These are phyloP conservation scores for Petunia hybrid DNA, from an alignment of 305 asterid species.

Conservation along the genomic window DNA sequence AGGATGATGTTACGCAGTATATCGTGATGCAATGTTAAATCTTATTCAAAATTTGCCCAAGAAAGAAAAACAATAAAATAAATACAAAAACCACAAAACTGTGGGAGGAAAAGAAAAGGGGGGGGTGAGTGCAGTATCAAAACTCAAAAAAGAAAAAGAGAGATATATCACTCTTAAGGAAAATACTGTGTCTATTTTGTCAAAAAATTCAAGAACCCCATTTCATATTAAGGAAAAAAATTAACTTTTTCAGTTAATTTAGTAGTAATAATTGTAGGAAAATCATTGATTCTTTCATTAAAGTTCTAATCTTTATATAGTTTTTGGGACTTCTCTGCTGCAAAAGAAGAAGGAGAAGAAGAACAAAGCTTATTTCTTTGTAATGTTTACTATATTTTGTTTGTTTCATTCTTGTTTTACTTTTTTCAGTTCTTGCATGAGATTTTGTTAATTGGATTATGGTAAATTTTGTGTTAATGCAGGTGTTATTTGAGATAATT, in stretches of 20 bases:
- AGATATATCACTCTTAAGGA: neutral
- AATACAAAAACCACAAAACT: conserved; percentile 13
- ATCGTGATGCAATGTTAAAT: no score
- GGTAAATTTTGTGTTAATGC: neutral
- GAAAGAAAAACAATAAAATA: no score
- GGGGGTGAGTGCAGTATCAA: neutral
- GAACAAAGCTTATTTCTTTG: conserved; percentile 8
- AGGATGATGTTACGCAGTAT: no score
- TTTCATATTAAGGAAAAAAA: neutral
- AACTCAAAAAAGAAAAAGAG: neutral
- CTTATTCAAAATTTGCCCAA: neutral
- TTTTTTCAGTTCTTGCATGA: neutral
- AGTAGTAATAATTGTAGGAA: neutral
- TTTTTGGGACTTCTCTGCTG: neutral
- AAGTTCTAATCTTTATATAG: neutral
- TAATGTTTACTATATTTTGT: conserved; percentile 11
- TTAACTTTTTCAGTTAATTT: neutral
- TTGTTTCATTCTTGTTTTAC: neutral
- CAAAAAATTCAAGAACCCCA: conserved; percentile 16
- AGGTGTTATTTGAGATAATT: neutral
- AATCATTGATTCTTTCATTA: neutral
- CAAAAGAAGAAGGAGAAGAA: neutral
- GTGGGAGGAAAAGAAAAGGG: neutral
- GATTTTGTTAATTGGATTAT: neutral
- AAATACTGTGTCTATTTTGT: neutral